Evolutionary conservation across 441 rosid species (phyloP), one percentile per base, ranked within the genome.

Genomic region (Gossypium lobatum): DNA sequence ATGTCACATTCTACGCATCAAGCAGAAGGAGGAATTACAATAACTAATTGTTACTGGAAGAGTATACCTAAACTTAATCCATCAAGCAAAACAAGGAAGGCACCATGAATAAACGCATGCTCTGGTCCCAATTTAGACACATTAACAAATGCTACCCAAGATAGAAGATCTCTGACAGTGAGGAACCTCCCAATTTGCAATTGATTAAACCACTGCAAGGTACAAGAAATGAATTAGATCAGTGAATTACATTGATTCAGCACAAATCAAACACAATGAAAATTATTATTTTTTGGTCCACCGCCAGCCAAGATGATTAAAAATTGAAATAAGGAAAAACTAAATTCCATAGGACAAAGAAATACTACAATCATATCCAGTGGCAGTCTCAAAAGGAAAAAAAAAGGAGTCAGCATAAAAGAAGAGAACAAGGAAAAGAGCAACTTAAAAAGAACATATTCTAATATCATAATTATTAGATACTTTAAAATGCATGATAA

Each of bases 41-140:
- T 26, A 1, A 48, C 26, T n/a, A 16, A 23, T 57, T 17, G 21
- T 25, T 5, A 64, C 48, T 55, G 54, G 14, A 67, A 60, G 68
- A 37, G 64, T 67, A 59, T 87, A 94, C 98, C 99, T 83, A 96
- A 81, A 84, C 92, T 86, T 67, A 96, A 72, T 71, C 99, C 99
- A 87, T 93, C 99, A 73, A 96, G 96, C 84, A 96, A 81, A 84
- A 90, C 90, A 74, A 96, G 99, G 84, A 93, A 96, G 79, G 88
- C 89, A 64, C 99, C 99, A 78, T 96, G 99, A 69, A 92, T 81
- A 65, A 91, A 83, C 28, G 97, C 91, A 82, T 75, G 74, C 73
- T 83, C 87, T 68, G 85, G 76, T 82, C 87, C 96, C 75, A 96
- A 81, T 77, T 77, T 83, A 26, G 91, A 85, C 63, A 76, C 79